phyloP scores from a whole-genome alignment of 139 green algal species.

The Asterochloris erici region DNA sequence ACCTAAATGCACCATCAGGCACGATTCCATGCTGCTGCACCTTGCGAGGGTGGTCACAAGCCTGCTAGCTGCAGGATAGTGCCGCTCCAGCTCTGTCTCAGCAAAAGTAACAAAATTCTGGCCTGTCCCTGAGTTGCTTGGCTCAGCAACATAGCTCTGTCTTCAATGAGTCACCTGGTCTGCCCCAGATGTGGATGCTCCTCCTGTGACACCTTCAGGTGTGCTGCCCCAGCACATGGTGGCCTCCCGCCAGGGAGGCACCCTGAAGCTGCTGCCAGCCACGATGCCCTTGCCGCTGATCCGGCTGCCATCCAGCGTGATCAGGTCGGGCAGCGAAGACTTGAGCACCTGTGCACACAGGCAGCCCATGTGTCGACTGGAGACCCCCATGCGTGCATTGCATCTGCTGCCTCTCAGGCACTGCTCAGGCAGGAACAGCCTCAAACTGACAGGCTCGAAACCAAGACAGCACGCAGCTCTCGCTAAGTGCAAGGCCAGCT shows the following conservation, averaged over 20 bases:
- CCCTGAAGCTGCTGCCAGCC: background rate
- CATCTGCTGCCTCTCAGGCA: too few relatives aligned
- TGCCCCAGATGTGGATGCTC: background rate
- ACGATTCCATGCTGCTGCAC: background rate
- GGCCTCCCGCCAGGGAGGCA: background rate
- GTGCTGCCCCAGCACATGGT: conserved; percentile 13
- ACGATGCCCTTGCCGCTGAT: conserved; percentile 53
- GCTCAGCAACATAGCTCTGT: background rate
- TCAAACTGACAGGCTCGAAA: background rate
- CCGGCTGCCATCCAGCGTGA: conserved; percentile 54
- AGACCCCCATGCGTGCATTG: too few relatives aligned
- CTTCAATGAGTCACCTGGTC: background rate
- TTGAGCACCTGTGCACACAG: conserved; percentile 26
- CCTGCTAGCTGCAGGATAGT: background rate
- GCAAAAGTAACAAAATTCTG: background rate
- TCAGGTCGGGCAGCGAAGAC: conserved; percentile 36
- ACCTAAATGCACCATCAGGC: background rate
- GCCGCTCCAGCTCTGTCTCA: too few relatives aligned
- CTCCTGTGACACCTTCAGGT: background rate
- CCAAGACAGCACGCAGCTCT: background rate
- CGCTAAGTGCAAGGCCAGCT: background rate
- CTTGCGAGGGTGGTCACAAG: background rate
- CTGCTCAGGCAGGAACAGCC: too few relatives aligned
- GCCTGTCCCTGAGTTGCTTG: background rate
- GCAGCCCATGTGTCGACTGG: too few relatives aligned